Evolutionary conservation across 2,329 filamentous ascomycete species (phyloP).

Genomic region (Penicillium thymicola): DNA sequence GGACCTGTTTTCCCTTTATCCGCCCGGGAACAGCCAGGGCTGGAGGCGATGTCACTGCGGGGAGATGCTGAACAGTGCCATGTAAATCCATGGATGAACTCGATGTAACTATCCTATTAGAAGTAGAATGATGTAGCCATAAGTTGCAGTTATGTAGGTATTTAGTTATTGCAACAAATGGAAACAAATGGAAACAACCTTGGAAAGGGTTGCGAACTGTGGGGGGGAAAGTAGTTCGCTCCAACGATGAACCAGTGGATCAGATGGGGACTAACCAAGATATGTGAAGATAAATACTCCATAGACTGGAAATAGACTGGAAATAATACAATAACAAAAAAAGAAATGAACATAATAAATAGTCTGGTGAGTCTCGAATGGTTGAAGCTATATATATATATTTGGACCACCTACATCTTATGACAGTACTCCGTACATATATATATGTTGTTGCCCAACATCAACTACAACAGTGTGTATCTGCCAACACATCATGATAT

Average conservation of each 20-base stretch:
- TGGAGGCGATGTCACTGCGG: not conserved
- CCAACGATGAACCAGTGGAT: conserved; percentile 15
- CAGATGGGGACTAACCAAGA: conserved; percentile 9
- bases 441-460: conserved; percentile 15
- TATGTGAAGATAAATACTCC: not conserved
- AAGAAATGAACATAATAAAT: too few species aligned
- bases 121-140: not conserved
- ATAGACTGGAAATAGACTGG: not conserved
- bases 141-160: not conserved
- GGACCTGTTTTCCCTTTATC: not conserved
- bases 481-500: conserved; percentile 21
- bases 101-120: not conserved
- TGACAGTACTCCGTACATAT: not conserved
- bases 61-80: not conserved
- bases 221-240: conserved; percentile 12
- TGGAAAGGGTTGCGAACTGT: not conserved
- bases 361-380: not conserved
- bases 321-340: too few species aligned
- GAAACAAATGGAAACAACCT: too few species aligned
- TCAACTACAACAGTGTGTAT: not conserved
- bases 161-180: not conserved
- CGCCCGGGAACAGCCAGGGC: not conserved
- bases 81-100: too few species aligned
- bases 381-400: not conserved
- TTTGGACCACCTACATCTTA: not conserved